Percentiles rank a stretch among this genome's conserved stretches.
Conservation (phyloP, 2,329 filamentous ascomycete species). For the Fusarium bulbicola region DNA sequence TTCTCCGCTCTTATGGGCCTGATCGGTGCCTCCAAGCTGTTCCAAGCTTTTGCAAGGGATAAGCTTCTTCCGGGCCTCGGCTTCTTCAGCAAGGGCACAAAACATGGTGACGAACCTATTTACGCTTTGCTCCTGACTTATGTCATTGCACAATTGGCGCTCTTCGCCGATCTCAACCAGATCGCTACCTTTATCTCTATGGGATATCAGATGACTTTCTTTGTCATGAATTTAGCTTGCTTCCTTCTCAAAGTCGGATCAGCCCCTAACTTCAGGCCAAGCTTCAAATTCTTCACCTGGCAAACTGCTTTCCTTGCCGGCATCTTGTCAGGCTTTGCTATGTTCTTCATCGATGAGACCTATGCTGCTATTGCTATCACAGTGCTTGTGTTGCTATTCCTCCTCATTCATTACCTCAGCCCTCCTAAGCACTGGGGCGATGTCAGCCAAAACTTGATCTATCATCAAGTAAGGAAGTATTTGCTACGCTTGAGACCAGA, state of each 20-base stretch:
- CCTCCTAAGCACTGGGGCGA: conserved; percentile 91
- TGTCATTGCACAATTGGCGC: conserved; percentile 77
- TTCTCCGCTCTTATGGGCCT: conserved; percentile 91
- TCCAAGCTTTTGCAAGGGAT: conserved; percentile 85
- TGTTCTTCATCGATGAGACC: conserved; percentile 89
- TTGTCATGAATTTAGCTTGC: conserved; percentile 87
- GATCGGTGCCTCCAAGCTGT: conserved; percentile 83
- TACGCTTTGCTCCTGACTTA: conserved; percentile 82
- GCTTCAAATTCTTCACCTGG: conserved; percentile 90
- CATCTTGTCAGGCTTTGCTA: conserved; percentile 78
- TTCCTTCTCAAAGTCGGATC: conserved; percentile 88
- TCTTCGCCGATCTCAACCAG: conserved; percentile 85
- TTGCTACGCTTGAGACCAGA: conserved; percentile 83
- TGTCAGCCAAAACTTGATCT: conserved; percentile 88
- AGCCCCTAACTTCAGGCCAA: conserved; percentile 87
- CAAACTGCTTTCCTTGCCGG: conserved; percentile 80
- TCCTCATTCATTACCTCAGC: conserved; percentile 85
- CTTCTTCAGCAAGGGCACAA: conserved; percentile 78
- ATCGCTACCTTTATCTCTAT: conserved; percentile 92
- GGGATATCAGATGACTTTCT: conserved; percentile 92
- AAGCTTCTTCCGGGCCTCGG: conserved; percentile 79
- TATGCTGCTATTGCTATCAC: conserved; percentile 81
- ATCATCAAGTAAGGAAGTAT: conserved; percentile 87
- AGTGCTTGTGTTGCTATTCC: conserved; percentile 78
- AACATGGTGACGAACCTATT: conserved; percentile 76